A percentile compares a stretch with the other conserved stretches of the same genome.
These are phyloP conservation scores for Bacterosira constricta DNA, from an alignment of 108 stramenopile species.

Conservation along the genomic window DNA sequence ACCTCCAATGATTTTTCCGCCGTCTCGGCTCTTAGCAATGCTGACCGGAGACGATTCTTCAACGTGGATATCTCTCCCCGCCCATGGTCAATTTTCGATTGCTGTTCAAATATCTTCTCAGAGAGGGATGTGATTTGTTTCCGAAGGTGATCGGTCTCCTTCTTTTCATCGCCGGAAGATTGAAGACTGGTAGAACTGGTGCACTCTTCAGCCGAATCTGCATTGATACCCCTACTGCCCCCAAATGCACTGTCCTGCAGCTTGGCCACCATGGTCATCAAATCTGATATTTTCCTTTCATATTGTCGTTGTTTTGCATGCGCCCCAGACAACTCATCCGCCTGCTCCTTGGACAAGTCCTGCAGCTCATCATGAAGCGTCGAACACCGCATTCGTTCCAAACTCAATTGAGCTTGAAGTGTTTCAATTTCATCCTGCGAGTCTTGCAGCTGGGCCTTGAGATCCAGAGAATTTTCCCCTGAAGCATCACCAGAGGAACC, in stretches of 20 bases:
- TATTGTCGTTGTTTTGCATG: conserved; percentile 63
- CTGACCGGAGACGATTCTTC: conserved; percentile 71
- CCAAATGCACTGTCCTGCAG: conserved; percentile 48
- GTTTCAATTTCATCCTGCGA: conserved; percentile 65
- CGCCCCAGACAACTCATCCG: conserved; percentile 62
- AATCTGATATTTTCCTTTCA: conserved; percentile 71
- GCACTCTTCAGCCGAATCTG: conserved; percentile 6
- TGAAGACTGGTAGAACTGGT: conserved; percentile 20
- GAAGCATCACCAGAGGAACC: conserved; percentile 10
- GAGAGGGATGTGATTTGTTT: conserved; percentile 69
- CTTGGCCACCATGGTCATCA: conserved; percentile 53
- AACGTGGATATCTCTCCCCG: conserved; percentile 62
- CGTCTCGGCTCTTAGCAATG: conserved; percentile 56
- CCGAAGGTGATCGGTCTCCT: conserved; percentile 42
- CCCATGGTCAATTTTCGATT: conserved; percentile 58
- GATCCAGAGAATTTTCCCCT: conserved; percentile 56
- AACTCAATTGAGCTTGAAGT: conserved; percentile 53
- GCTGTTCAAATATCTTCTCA: conserved; percentile 71
- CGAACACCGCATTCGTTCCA: conserved; percentile 59
- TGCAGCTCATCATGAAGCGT: conserved; percentile 68
- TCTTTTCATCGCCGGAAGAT: conserved; percentile 51
- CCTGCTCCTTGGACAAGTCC: conserved; percentile 70
- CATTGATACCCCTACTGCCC: conserved; percentile 8
- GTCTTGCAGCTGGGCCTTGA: conserved; percentile 56
- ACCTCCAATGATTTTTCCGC: conserved; percentile 61